phyloP scores from a whole-genome alignment of 371 early-diverging fungal genomes.

The Apophysomyces sp. region DNA sequence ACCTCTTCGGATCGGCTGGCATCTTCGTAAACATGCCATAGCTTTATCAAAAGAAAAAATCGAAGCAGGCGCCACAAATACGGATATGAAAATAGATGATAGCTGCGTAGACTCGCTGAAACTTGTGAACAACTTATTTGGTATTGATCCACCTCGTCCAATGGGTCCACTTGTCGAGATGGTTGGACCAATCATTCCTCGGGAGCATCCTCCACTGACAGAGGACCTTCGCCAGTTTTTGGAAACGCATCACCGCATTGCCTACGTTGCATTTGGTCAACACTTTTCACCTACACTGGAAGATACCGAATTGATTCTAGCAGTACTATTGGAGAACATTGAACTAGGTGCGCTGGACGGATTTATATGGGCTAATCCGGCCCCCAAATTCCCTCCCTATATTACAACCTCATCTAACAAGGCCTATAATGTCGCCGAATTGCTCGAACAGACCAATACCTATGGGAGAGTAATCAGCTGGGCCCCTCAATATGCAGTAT shows the following conservation, averaged over 20 bases:
- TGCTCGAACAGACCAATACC: background rate
- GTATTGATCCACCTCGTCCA: conserved; percentile 28
- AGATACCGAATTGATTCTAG: conserved; percentile 9
- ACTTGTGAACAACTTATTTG: conserved; percentile 24
- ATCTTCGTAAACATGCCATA: too few relatives aligned
- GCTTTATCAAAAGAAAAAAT: too few relatives aligned
- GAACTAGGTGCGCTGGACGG: conserved; percentile 24
- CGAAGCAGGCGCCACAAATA: too few relatives aligned
- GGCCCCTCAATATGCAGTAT: conserved; percentile 42
- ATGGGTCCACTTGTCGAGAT: conserved; percentile 31
- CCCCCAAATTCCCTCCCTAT: conserved; percentile 1
- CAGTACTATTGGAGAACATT: conserved; percentile 14
- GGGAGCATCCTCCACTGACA: conserved; percentile 8
- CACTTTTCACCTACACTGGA: conserved; percentile 6
- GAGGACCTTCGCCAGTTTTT: conserved; percentile 5
- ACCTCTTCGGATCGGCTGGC: too few relatives aligned
- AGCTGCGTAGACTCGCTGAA: conserved; percentile 15
- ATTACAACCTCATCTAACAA: conserved; percentile 9
- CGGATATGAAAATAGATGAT: too few relatives aligned
- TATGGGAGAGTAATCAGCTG: conserved; percentile 4
- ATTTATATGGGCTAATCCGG: conserved; percentile 29
- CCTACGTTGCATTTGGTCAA: conserved; percentile 39
- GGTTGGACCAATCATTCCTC: conserved; percentile 33
- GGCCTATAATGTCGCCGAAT: background rate
- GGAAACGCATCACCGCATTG: conserved; percentile 13